Evolutionary conservation across 495 filamentous ascomycete species (phyloP).

Genomic region (Pseudoneurospora amorphoporcata): DNA sequence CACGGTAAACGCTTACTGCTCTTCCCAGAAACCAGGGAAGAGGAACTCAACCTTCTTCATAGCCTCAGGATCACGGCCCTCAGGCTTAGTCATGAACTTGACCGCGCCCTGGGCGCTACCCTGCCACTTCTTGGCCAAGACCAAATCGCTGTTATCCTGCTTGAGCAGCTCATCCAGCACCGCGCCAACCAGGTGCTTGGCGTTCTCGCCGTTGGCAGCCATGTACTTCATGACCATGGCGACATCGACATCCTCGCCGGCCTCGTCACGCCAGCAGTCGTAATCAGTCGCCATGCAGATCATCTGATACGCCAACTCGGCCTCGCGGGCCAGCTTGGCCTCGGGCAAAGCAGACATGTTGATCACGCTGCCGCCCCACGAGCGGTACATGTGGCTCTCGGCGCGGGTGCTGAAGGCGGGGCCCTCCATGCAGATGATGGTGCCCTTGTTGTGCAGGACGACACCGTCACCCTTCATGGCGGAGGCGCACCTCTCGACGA

Average conservation of each 20-base stretch:
- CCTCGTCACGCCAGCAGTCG: constrained; percentile 74
- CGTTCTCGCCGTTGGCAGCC: constrained; percentile 82
- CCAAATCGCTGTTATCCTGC: constrained; percentile 62
- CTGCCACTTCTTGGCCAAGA: constrained; percentile 67
- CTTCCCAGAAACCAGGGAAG: constrained; percentile 52
- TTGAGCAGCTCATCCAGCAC: constrained; percentile 77
- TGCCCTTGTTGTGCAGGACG: constrained; percentile 64
- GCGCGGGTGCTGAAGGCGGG: constrained; percentile 97
- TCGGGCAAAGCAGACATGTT: constrained; percentile 98
- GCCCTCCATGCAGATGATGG: constrained; percentile 90
- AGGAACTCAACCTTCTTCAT: constrained; percentile 65
- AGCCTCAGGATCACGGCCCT: constrained; percentile 51
- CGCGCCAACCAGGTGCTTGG: constrained; percentile 70
- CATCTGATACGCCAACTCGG: constrained; percentile 93
- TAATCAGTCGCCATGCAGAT: constrained; percentile 99
- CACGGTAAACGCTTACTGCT: constrained; percentile 8
- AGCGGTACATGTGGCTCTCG: constrained; percentile 87
- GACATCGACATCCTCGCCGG: constrained; percentile 69
- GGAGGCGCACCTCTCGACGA: constrained; percentile 65
- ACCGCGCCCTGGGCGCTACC: constrained; percentile 52
- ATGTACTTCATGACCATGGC: constrained; percentile 97
- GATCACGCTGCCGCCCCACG: constrained; percentile 83
- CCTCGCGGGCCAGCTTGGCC: constrained; percentile 90
- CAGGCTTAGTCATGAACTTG: constrained; percentile 63
- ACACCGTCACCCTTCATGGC: constrained; percentile 71